Conservation (phyloP, 495 filamentous ascomycete species). For the Lasiosphaeris hirsuta region DNA sequence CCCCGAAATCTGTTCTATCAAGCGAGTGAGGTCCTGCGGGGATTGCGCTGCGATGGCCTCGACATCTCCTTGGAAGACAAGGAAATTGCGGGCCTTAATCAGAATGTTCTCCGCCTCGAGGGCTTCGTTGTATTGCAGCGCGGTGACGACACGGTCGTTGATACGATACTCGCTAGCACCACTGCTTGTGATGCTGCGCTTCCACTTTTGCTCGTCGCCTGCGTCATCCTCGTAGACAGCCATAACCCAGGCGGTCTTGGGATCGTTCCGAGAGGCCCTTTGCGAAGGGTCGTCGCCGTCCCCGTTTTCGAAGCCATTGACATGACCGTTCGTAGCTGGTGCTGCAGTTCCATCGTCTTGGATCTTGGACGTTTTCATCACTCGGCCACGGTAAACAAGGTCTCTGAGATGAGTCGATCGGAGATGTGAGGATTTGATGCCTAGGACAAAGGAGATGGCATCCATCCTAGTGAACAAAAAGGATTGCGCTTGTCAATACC, state of each 20-base stretch:
- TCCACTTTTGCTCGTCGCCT: slow-evolving; percentile 93
- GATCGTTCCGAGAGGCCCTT: slow-evolving; percentile 61
- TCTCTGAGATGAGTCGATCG: slow-evolving; percentile 94
- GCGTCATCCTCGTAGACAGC: slow-evolving; percentile 98
- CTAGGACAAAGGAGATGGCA: slow-evolving; percentile 97
- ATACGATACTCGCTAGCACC: slow-evolving; percentile 95
- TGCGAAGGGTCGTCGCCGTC: slow-evolving; percentile 58
- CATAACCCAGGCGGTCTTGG: slow-evolving; percentile 96
- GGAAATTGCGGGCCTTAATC: slow-evolving; percentile 95
- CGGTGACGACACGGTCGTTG: slow-evolving; percentile 84
- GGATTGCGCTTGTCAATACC: slow-evolving; percentile 7
- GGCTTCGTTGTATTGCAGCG: slow-evolving; percentile 88
- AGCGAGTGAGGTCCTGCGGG: slow-evolving; percentile 84
- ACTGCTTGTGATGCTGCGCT: slow-evolving; percentile 82
- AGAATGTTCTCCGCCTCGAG: slow-evolving; percentile 93
- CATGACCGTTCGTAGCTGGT: slow-evolving; percentile 52
- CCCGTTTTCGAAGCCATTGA: slow-evolving; percentile 49
- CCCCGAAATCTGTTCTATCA: slow-evolving; percentile 97
- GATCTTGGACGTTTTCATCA: slow-evolving; percentile 85
- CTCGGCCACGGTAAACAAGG: slow-evolving; percentile 92
- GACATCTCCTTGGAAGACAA: slow-evolving; percentile 98
- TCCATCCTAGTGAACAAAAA: slow-evolving; percentile 69
- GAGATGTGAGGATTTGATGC: slow-evolving; percentile 95
- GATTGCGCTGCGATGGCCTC: slow-evolving; percentile 96
- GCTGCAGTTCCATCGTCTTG: slow-evolving; percentile 77